Conservation (phyloP, 2,329 filamentous ascomycete genomes). For the Trichoderma hamatum region DNA sequence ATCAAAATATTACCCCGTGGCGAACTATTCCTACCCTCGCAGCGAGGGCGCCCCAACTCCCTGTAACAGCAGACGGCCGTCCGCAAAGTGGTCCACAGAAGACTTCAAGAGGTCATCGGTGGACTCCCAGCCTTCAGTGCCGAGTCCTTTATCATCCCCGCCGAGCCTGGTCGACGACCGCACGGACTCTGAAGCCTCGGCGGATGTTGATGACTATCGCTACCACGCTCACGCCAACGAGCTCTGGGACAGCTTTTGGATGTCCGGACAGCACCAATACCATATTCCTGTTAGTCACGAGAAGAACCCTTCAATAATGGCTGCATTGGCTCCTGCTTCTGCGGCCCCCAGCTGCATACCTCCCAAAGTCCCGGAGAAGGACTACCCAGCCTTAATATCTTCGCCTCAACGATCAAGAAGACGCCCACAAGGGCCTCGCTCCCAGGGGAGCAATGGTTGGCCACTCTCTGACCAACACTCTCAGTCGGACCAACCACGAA, state of each 20-base stretch:
- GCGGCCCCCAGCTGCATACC: neutral
- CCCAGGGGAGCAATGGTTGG: constrained; percentile 11
- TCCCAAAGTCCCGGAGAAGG: constrained; percentile 34
- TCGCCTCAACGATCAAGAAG: constrained; percentile 33
- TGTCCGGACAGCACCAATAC: constrained; percentile 4
- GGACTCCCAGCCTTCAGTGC: constrained; percentile 50
- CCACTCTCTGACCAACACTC: constrained; percentile 16
- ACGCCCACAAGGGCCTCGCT: constrained; percentile 16
- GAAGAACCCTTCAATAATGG: constrained; percentile 6
- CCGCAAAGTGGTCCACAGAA: constrained; percentile 16
- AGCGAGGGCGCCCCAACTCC: constrained; percentile 32
- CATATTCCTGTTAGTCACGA: neutral
- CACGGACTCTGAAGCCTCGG: constrained; percentile 53
- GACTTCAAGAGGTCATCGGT: constrained; percentile 47
- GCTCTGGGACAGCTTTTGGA: constrained; percentile 58
- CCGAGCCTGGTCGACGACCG: constrained; percentile 56
- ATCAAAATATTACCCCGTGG: constrained; percentile 45
- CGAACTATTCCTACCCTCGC: constrained; percentile 48
- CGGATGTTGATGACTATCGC: constrained; percentile 56
- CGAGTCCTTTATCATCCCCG: constrained; percentile 51
- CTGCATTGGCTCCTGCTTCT: neutral
- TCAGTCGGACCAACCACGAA: constrained; percentile 21
- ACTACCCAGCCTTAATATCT: constrained; percentile 40
- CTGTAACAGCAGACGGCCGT: constrained; percentile 7
- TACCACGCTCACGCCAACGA: constrained; percentile 50